Base-by-base conservation (phyloP, 2,329 filamentous ascomycete species). In the Colletotrichum sp. region DNA sequence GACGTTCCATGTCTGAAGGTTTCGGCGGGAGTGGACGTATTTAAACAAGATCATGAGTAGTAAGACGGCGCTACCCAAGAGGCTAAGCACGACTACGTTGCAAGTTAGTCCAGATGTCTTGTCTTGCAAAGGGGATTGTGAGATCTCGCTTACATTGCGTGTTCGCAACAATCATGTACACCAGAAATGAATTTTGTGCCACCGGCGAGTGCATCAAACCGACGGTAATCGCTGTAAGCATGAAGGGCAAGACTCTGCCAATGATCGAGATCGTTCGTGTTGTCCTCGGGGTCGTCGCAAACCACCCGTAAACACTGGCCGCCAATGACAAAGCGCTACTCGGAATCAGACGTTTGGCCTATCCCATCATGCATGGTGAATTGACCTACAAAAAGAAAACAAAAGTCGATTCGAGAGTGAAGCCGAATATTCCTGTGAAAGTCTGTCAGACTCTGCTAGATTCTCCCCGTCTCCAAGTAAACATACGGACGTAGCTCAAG, bases 11-110 rank as follows among this genome's bases (percentile, higher is more conserved):
- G 79, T 78, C 6, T 78, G 68, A 12, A 83, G 77, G 6, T 85
- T 79, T 13, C 82, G 78, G 16, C 84, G 81, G 7, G 85, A 84
- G 68, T 82, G 81, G 16, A 88, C 77, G 69, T 88, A 88, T 80
- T 84, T 85, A 59, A 79, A 81, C 3, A 88, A 79, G 39, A 87
- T 87, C 36, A 84, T 80, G 7, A 86, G 59, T 16, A 88, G 81
- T 5, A 87, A 78, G 6, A 86, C 44, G 7, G 80, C 81, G 16
- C 86, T 86, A 12, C 81, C 73, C 2, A 76, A 10, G 1, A 76
- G 74, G n/a, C 74, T 74, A 7, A 76, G 74, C 12, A 76, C 74
- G 30, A 74, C 72, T 75, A 6, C 2, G 3, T 15, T 21, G n/a
- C 30, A 8, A 59, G 62, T 52, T 52, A 70, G 26, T 16, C 13